Conservation (phyloP, 2,329 filamentous ascomycete genomes). For the Apiospora hydei region DNA sequence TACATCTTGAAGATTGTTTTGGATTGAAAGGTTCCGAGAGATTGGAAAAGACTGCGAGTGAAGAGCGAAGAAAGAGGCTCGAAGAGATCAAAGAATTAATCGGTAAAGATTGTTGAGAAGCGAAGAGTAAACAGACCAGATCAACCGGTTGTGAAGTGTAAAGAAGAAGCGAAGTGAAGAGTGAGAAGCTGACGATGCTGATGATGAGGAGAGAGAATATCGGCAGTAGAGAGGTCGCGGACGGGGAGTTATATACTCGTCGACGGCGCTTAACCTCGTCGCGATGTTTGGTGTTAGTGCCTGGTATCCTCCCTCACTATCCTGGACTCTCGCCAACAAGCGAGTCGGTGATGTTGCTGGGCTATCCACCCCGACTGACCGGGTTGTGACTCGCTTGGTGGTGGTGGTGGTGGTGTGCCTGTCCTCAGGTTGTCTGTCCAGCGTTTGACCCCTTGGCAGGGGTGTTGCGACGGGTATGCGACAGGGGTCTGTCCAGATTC, state of each 20-base stretch:
- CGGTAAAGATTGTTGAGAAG: conserved; percentile 27
- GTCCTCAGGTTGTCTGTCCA: neutral
- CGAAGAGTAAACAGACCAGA: conserved; percentile 28
- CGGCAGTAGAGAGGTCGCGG: neutral
- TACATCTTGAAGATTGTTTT: conserved; percentile 23
- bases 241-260: conserved; percentile 26
- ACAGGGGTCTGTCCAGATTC: conserved; percentile 17
- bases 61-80: conserved; percentile 19
- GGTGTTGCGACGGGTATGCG: conserved; percentile 18
- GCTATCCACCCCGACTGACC: neutral
- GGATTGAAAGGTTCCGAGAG: neutral
- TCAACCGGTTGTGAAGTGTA: conserved; percentile 26
- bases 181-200: conserved; percentile 23
- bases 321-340: neutral
- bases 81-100: conserved; percentile 8
- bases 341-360: neutral
- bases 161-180: conserved; percentile 23
- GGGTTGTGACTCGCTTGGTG: neutral
- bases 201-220: conserved; percentile 23
- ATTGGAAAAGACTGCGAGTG: neutral
- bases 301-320: neutral
- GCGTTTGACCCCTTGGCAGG: conserved; percentile 14
- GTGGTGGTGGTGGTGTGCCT: neutral
- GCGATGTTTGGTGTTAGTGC: neutral
- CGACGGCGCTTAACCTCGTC: neutral